Evolutionary conservation across 116 monocot species (phyloP).

Genomic region (Papilionanthe hybrid): DNA sequence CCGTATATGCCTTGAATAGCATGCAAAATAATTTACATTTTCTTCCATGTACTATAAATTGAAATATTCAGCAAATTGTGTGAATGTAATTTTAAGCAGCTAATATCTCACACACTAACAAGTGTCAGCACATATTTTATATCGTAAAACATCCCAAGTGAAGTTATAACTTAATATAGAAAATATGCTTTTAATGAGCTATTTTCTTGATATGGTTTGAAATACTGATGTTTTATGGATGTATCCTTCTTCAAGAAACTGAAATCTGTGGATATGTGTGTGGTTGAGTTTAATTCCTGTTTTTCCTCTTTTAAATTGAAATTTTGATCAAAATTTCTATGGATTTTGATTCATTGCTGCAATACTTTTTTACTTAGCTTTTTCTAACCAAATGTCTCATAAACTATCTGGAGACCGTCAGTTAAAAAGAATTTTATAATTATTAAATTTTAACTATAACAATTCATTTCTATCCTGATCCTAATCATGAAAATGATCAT

Average conservation of each 20-base stretch:
- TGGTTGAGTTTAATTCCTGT: not conserved
- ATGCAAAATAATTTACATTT: not conserved
- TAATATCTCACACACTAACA: not conserved
- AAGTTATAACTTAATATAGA: not conserved
- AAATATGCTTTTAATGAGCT: not conserved
- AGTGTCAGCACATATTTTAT: not conserved
- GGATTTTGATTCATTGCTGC: not conserved
- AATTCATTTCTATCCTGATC: not conserved
- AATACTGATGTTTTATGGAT: not conserved
- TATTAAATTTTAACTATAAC: not conserved
- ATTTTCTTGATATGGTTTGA: not conserved
- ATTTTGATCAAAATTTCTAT: not conserved
- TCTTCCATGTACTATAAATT: not conserved
- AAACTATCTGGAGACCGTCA: not conserved
- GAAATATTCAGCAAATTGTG: not conserved
- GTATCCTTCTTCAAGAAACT: not conserved
- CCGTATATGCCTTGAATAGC: not conserved
- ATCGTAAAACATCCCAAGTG: not conserved
- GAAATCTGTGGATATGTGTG: not conserved
- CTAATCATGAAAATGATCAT: not conserved
- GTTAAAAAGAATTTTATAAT: not conserved
- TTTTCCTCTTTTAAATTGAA: not conserved
- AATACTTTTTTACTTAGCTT: not conserved
- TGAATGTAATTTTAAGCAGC: not conserved
- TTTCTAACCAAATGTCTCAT: not conserved